Conservation (phyloP, 2,329 filamentous ascomycete genomes). For the Fusarium nurragi region DNA sequence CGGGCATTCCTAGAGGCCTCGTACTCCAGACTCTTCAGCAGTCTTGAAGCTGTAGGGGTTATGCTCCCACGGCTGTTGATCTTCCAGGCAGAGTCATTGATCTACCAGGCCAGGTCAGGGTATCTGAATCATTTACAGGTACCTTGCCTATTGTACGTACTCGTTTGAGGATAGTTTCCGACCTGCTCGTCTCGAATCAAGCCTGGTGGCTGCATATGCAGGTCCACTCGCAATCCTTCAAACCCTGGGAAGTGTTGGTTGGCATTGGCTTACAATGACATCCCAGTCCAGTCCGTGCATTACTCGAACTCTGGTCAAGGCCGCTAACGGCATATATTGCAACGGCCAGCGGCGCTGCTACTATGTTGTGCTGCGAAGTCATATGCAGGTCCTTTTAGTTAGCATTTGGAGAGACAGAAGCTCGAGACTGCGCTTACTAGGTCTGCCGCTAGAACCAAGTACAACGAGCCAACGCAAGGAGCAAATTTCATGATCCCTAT, state of each 20-base stretch:
- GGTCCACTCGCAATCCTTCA: conserved; percentile 4
- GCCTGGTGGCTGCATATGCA: conserved; percentile 10
- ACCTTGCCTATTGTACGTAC: not conserved
- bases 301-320: conserved; percentile 1
- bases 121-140: not conserved
- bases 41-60: not conserved
- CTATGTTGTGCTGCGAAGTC: not conserved
- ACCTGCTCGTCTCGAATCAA: not conserved
- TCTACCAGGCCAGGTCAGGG: not conserved
- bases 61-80: not conserved
- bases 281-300: not conserved
- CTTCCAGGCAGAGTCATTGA: not conserved
- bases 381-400: no score
- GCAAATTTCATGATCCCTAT: no score
- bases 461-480: no score
- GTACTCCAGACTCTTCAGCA: not conserved
- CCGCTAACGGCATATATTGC: not conserved
- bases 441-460: no score
- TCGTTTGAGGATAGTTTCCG: not conserved
- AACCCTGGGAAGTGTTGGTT: not conserved
- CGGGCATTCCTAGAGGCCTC: not conserved
- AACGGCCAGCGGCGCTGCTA: not conserved
- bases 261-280: not conserved
- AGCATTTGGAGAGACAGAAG: no score
- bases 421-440: no score